Conservation (phyloP, 1,139 yeast species). For the Candida sanyaensis region DNA sequence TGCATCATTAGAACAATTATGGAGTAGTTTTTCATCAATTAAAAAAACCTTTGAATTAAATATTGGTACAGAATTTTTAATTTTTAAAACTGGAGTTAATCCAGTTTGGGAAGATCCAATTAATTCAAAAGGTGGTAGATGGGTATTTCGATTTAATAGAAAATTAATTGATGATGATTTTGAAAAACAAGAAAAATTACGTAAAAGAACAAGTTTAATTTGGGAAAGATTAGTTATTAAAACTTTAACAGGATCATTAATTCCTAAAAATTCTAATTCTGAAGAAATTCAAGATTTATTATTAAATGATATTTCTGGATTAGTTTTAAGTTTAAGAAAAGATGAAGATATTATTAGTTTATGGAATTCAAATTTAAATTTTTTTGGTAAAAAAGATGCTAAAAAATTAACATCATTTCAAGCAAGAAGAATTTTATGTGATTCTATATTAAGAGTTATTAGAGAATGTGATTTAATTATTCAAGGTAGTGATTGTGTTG, state of each 20-base stretch:
- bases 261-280: slow-evolving; percentile 29
- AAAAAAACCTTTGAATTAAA: slow-evolving; percentile 50
- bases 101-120: slow-evolving; percentile 77
- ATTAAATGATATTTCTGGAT: slow-evolving; percentile 51
- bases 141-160: slow-evolving; percentile 57
- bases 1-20: slow-evolving; percentile 62
- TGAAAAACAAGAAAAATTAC: slow-evolving; percentile 17
- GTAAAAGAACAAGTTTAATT: slow-evolving; percentile 44
- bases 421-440: slow-evolving; percentile 52
- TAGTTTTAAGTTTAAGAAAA: slow-evolving; percentile 52
- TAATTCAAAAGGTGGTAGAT: slow-evolving; percentile 64
- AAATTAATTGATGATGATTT: slow-evolving; percentile 18
- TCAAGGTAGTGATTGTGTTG: slow-evolving; percentile 34
- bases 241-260: slow-evolving; percentile 46
- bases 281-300: slow-evolving; percentile 37
- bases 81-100: slow-evolving; percentile 63
- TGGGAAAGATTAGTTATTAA: slow-evolving; percentile 56
- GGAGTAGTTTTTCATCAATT: slow-evolving; percentile 53
- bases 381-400: slow-evolving; percentile 19
- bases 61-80: slow-evolving; percentile 58
- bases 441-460: slow-evolving; percentile 46
- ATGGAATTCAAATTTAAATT: slow-evolving; percentile 55
- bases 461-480: slow-evolving; percentile 51
- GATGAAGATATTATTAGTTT: slow-evolving; percentile 54
- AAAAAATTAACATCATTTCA: slow-evolving; percentile 45